These are phyloP conservation scores for Tulasnella sp. DNA, from an alignment of 768 basidiomycete species.

Conservation along the genomic window DNA sequence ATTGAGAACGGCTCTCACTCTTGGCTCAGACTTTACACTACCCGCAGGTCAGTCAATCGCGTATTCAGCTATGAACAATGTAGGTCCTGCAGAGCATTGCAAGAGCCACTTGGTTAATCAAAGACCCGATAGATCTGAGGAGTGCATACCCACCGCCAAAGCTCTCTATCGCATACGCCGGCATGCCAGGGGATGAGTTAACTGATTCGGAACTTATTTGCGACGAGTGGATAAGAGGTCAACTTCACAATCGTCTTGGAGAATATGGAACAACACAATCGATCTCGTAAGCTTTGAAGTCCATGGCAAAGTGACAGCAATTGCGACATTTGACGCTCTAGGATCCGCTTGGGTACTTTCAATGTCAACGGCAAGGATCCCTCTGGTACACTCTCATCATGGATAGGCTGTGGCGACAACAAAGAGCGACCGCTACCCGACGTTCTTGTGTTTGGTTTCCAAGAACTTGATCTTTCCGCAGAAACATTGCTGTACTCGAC, in stretches of 20 bases:
- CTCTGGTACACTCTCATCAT: conserved; percentile 54
- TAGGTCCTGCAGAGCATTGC: background rate
- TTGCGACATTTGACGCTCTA: conserved; percentile 21
- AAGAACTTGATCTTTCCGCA: conserved; percentile 66
- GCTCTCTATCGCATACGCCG: conserved; percentile 50
- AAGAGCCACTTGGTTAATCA: background rate
- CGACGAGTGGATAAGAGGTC: conserved; percentile 48
- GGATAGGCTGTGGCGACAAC: conserved; percentile 34
- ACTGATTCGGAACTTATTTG: conserved; percentile 45
- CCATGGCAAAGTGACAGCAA: background rate
- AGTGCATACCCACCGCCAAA: background rate
- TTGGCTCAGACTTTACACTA: conserved; percentile 10
- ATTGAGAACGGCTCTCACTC: background rate
- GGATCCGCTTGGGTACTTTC: conserved; percentile 64
- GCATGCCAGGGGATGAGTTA: conserved; percentile 46
- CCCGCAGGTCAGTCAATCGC: conserved; percentile 1
- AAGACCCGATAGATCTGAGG: conserved; percentile 1
- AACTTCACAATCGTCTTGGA: conserved; percentile 18
- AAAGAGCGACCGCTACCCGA: conserved; percentile 33
- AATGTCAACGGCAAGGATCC: conserved; percentile 73
- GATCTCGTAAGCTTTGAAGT: conserved; percentile 15
- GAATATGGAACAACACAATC: conserved; percentile 14
- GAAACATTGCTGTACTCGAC: conserved; percentile 59
- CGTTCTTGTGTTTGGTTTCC: conserved; percentile 61
- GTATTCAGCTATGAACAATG: background rate